Conservation (phyloP, 768 basidiomycete genomes). For the Suillus discolor region DNA sequence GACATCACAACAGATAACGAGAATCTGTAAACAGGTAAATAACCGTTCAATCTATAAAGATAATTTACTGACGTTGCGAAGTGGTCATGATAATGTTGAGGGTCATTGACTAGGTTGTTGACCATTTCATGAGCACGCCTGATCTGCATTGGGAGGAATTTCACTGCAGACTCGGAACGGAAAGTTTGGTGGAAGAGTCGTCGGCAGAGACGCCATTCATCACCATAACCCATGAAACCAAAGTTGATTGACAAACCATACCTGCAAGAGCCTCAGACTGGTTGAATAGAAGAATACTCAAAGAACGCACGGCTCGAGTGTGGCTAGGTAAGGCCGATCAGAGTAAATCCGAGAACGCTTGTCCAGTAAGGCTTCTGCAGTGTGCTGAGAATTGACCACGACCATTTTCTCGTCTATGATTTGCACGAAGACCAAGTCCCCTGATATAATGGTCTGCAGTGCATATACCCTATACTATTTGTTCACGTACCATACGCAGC, state of each 20-base stretch:
- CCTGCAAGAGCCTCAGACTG: not conserved
- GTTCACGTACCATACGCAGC: conserved; percentile 18
- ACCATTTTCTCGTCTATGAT: conserved; percentile 3
- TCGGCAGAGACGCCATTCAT: conserved; percentile 31
- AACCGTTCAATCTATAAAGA: not conserved
- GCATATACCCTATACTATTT: not conserved
- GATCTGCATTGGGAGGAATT: conserved; percentile 28
- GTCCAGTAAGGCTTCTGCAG: conserved; percentile 8
- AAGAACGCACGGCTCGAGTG: conserved; percentile 3
- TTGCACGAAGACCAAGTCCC: conserved; percentile 5
- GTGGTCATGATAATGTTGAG: conserved; percentile 33
- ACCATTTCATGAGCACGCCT: conserved; percentile 28
- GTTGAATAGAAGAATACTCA: not conserved
- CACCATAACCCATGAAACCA: conserved; percentile 1
- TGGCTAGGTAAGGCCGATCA: conserved; percentile 8
- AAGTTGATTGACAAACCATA: conserved; percentile 6
- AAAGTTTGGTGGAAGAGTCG: conserved; percentile 41
- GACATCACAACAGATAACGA: conserved; percentile 11
- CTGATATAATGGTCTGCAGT: not conserved
- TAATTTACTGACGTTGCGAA: conserved; percentile 4
- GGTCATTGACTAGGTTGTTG: conserved; percentile 25
- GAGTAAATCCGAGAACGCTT: conserved; percentile 15
- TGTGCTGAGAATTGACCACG: conserved; percentile 6
- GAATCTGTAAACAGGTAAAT: conserved; percentile 1
- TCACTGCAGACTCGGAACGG: conserved; percentile 29